Evolutionary conservation across 1,139 yeast genomes (phyloP).

Genomic region (Yamadazyma atlantica): DNA sequence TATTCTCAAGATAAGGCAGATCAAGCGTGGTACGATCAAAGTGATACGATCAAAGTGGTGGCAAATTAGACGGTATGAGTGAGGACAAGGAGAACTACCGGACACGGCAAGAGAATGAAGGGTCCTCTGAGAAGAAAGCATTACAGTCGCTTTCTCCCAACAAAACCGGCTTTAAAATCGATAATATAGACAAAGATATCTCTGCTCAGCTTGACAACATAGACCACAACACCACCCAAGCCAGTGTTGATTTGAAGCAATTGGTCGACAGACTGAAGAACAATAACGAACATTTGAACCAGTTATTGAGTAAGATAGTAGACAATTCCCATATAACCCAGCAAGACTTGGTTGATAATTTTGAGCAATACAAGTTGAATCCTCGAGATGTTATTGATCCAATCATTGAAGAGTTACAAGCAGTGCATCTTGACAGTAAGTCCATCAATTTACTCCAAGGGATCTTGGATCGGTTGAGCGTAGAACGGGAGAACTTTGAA

Average conservation of each 20-base stretch:
- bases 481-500: constrained; percentile 3
- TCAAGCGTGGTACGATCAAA: no score
- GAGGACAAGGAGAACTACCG: neutral
- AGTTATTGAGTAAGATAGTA: constrained; percentile 33
- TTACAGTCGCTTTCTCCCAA: constrained; percentile 8
- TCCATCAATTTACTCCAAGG: constrained; percentile 19
- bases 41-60: no score
- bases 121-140: neutral
- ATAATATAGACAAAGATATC: constrained; percentile 29
- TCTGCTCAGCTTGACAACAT: constrained; percentile 31
- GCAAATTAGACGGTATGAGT: no score
- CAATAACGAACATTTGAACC: constrained; percentile 39
- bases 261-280: constrained; percentile 42
- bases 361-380: constrained; percentile 12
- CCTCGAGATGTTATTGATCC: constrained; percentile 25
- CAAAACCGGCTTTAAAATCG: constrained; percentile 6
- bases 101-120: neutral
- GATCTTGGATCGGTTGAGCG: constrained; percentile 11
- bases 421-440: constrained; percentile 22
- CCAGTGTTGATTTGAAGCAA: constrained; percentile 36
- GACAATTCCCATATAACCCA: constrained; percentile 24
- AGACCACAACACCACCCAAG: constrained; percentile 37
- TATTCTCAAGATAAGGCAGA: no score
- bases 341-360: constrained; percentile 15
- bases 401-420: constrained; percentile 24